These are phyloP conservation scores for Emmonsiellopsis sp. DNA, from an alignment of 2,329 filamentous ascomycete genomes.

Conservation along the genomic window DNA sequence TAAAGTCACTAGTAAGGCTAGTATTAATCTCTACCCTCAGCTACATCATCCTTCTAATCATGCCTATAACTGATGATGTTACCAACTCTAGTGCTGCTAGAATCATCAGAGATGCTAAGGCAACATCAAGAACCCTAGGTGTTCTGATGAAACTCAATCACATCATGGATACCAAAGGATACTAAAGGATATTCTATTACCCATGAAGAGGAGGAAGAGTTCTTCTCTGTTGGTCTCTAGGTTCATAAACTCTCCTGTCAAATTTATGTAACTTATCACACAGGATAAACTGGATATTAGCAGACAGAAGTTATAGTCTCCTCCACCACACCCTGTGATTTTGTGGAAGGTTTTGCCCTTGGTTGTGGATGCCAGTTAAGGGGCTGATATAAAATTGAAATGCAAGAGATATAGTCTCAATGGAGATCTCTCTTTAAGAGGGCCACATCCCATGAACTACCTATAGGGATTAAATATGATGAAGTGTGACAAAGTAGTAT, in stretches of 20 bases:
- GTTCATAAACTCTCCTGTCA: constrained; percentile 43
- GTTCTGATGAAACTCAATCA: constrained; percentile 82
- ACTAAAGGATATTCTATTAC: constrained; percentile 41
- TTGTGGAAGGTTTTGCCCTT: too few species aligned
- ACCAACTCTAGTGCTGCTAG: constrained; percentile 64
- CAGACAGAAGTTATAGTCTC: constrained; percentile 11
- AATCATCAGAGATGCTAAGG: constrained; percentile 50
- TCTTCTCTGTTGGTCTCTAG: constrained; percentile 43
- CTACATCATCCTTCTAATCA: constrained; percentile 66
- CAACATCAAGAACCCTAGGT: constrained; percentile 54
- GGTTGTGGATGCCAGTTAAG: too few species aligned
- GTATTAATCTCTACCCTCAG: constrained; percentile 49
- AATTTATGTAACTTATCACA: constrained; percentile 51
- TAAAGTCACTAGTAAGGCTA: too few species aligned
- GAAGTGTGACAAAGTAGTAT: too few species aligned
- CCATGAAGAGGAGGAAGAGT: constrained; percentile 38
- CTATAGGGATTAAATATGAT: too few species aligned
- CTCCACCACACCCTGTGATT: neutral
- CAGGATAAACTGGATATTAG: constrained; percentile 58
- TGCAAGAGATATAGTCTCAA: too few species aligned
- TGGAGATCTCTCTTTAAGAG: too few species aligned
- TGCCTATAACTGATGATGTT: constrained; percentile 69
- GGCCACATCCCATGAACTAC: too few species aligned
- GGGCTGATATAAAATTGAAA: too few species aligned
- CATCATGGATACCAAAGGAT: constrained; percentile 41